Evolutionary conservation across 805 yeast species (phyloP).

Genomic region (Metschnikowia baotianmanensis): DNA sequence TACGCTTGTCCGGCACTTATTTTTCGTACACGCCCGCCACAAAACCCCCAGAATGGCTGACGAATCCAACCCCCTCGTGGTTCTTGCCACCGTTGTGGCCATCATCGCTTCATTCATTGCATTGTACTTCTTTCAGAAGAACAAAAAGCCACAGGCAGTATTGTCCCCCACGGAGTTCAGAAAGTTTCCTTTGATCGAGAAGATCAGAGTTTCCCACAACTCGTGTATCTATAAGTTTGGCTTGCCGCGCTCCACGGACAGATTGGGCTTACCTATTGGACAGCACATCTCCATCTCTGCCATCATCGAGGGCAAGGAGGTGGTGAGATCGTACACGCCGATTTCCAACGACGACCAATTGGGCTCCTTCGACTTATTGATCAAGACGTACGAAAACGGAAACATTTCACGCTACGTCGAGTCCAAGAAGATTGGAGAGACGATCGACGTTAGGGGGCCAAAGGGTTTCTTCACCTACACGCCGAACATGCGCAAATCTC

Average conservation of each 20-base stretch:
- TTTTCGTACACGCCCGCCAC: neutral
- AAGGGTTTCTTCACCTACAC: constrained; percentile 83
- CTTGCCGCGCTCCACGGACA: constrained; percentile 69
- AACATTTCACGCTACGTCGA: constrained; percentile 76
- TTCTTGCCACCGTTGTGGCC: constrained; percentile 40
- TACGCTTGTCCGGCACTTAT: neutral
- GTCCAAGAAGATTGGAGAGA: constrained; percentile 72
- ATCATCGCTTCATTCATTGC: constrained; percentile 34
- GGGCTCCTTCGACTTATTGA: constrained; percentile 82
- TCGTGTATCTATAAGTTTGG: constrained; percentile 82
- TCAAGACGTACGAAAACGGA: constrained; percentile 84
- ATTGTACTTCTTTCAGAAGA: constrained; percentile 33
- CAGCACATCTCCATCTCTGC: constrained; percentile 88
- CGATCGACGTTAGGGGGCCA: constrained; percentile 81
- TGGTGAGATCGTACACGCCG: constrained; percentile 88
- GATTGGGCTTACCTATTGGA: constrained; percentile 88
- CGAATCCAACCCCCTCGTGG: constrained; percentile 40
- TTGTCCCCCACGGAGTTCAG: constrained; percentile 66
- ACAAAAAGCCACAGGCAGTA: constrained; percentile 45
- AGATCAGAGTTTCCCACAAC: constrained; percentile 74
- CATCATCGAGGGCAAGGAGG: constrained; percentile 70
- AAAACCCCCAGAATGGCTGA: constrained; percentile 20
- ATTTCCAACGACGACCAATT: constrained; percentile 73
- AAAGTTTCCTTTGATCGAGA: constrained; percentile 76
- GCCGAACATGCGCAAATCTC: constrained; percentile 68